Evolutionary conservation across 805 yeast species (phyloP), one percentile per base, ranked within the genome.

Genomic region (Candida maltosa): DNA sequence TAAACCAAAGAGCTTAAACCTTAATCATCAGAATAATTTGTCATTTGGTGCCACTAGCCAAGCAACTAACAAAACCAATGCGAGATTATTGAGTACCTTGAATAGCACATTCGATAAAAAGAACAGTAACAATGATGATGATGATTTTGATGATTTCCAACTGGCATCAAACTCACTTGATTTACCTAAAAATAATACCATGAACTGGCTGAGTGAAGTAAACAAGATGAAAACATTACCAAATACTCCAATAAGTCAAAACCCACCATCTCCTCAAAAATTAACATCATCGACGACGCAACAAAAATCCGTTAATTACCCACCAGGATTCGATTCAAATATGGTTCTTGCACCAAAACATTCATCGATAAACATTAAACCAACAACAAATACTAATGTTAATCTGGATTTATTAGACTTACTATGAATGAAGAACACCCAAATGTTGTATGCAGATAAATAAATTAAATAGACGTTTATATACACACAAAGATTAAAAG

Each of bases 321-420:
- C 68, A 1, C 68, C 68, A 0, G 68, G 68, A 2, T 61, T 57
- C 35, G 43, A 51, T 29, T 43, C 60, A 5, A 39, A 44, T 23
- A 29, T 52, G 43, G 51, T 57, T 7, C 45, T 60, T 29, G 49
- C 60, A 4, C 65, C 65, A 2, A 44, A 47, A 26, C 38, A 43
- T 11, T 44, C 44, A 6, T 37, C 44, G n/a, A 11, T 24, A 18
- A 7, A 15, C 10, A 17, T 26, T 8, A 8, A 21, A 7, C 7
- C 23, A 21, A 21, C 23, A 8, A 21, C 23, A 21, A 21, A 21
- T 10, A 21, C 23, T 8, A 19, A 26, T 26, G 16, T 12, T 33
- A 38, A 29, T 22, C 32, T 37, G 29, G 50, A 44, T 29, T 32
- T 46, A 29, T 29, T 39, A 20, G 42, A 46, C 36, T 37, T 36